Percentiles rank a stretch among this genome's conserved stretches.
Conservation (phyloP, 108 stramenopile species). For the Aureococcus anophagefferens region DNA sequence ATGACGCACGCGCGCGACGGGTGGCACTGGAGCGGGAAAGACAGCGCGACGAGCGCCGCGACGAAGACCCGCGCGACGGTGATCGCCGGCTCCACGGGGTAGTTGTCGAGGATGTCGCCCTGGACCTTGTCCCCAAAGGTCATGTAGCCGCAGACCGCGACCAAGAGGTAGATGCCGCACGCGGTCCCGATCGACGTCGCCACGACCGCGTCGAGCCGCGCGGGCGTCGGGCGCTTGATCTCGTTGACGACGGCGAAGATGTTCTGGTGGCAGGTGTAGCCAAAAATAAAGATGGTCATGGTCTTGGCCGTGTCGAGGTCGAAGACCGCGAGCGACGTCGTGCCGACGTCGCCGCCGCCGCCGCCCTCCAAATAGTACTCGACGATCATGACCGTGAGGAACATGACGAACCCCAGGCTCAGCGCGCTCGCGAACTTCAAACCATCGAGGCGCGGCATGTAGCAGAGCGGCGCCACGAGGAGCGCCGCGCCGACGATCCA, state of each 20-base stretch:
- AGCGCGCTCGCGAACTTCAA: constrained; percentile 38
- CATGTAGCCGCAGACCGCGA: constrained; percentile 50
- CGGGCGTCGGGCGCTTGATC: constrained; percentile 32
- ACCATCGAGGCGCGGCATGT: constrained; percentile 33
- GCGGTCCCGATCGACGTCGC: constrained; percentile 34
- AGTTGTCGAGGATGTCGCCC: constrained; percentile 54
- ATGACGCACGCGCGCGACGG: neutral
- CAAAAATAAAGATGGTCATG: constrained; percentile 58
- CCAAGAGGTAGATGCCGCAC: constrained; percentile 37
- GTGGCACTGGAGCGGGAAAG: constrained; percentile 41
- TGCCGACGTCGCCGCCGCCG: neutral
- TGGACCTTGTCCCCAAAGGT: constrained; percentile 51
- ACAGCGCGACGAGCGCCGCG: constrained; percentile 46
- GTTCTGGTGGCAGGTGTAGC: constrained; percentile 67
- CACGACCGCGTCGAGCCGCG: constrained; percentile 45
- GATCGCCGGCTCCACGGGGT: constrained; percentile 44
- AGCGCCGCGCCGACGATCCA: constrained; percentile 3
- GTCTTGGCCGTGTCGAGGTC: constrained; percentile 24
- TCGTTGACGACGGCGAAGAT: constrained; percentile 62
- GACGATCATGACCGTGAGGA: constrained; percentile 36
- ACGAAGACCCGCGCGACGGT: constrained; percentile 49
- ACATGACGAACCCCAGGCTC: constrained; percentile 38
- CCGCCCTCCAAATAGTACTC: constrained; percentile 15
- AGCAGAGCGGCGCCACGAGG: constrained; percentile 36
- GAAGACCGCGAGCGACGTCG: neutral